Evolutionary conservation across 1,284 basidiomycete species (phyloP).

Genomic region (Moniliella sp.): DNA sequence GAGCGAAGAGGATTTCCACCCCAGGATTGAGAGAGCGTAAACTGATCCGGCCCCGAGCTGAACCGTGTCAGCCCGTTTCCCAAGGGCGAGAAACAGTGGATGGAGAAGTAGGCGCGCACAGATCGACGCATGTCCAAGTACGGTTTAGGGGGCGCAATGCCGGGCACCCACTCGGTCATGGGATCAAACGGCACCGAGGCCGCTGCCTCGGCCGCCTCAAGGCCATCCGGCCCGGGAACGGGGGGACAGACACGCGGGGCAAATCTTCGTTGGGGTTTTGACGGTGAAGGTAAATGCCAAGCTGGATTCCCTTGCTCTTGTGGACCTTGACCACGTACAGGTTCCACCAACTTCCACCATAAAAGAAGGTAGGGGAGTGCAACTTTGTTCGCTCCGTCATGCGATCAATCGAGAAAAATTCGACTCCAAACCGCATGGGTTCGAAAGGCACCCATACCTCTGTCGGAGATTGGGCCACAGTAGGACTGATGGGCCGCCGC

Average conservation of each 20-base stretch:
- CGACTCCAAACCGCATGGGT: slow-evolving; percentile 45
- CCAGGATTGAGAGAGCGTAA: slow-evolving; percentile 45
- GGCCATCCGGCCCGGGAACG: too few relatives aligned
- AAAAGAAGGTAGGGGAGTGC: slow-evolving; percentile 38
- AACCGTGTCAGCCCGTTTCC: slow-evolving; percentile 65
- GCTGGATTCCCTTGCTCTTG: slow-evolving; percentile 50
- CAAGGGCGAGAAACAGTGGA: slow-evolving; percentile 57
- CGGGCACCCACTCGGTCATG: not conserved
- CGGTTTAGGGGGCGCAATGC: slow-evolving; percentile 6
- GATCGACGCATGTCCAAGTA: slow-evolving; percentile 36
- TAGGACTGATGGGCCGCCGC: too few relatives aligned
- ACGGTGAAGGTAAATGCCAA: slow-evolving; percentile 72
- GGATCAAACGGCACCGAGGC: too few relatives aligned
- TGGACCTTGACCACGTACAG: slow-evolving; percentile 66
- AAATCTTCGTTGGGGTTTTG: slow-evolving; percentile 49
- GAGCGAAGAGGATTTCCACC: slow-evolving; percentile 38
- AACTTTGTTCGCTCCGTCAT: slow-evolving; percentile 54
- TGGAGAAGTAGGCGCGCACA: slow-evolving; percentile 49
- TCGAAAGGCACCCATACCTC: slow-evolving; percentile 6
- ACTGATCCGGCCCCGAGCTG: slow-evolving; percentile 61
- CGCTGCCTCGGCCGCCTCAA: too few relatives aligned
- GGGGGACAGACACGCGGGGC: not conserved
- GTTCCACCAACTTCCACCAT: slow-evolving; percentile 50
- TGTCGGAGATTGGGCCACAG: too few relatives aligned
- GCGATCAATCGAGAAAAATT: slow-evolving; percentile 67